phyloP scores from a whole-genome alignment of 2,329 filamentous ascomycete species.

The Neophaeococcomyces aloes region DNA sequence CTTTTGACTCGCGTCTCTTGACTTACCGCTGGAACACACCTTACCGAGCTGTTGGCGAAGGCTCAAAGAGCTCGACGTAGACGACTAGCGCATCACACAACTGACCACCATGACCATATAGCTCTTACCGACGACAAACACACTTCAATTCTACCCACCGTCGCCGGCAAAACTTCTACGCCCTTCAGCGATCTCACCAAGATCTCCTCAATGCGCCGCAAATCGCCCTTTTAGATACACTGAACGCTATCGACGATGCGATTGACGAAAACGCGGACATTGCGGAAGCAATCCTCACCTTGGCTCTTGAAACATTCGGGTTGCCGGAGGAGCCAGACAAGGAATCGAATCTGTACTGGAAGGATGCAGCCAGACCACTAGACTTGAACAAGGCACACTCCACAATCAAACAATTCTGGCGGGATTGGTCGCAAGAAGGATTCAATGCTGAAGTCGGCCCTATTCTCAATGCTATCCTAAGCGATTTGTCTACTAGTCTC shows the following conservation, averaged over 20 bases:
- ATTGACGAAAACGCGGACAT: slow-evolving; percentile 83
- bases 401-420: slow-evolving; percentile 85
- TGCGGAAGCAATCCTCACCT: slow-evolving; percentile 64
- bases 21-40: neutral
- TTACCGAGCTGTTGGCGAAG: neutral
- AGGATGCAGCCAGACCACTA: slow-evolving; percentile 55
- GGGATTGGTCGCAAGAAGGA: slow-evolving; percentile 84
- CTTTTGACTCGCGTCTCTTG: too few relatives aligned
- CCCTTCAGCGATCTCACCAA: slow-evolving; percentile 74
- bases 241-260: slow-evolving; percentile 70
- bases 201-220: slow-evolving; percentile 68
- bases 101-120: slow-evolving; percentile 28
- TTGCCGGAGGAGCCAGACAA: slow-evolving; percentile 33
- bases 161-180: slow-evolving; percentile 85
- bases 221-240: slow-evolving; percentile 69
- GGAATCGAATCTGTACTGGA: slow-evolving; percentile 49
- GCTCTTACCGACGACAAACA: slow-evolving; percentile 72
- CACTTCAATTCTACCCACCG: slow-evolving; percentile 88
- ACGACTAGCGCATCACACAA: neutral
- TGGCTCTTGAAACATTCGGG: slow-evolving; percentile 57
- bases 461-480: slow-evolving; percentile 65
- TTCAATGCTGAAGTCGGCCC: slow-evolving; percentile 56
- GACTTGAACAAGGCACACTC: slow-evolving; percentile 88
- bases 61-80: too few relatives aligned
- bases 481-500: slow-evolving; percentile 47